phyloP scores from a whole-genome alignment of 371 early-diverging fungal genomes.

The Actinomucor elegans region DNA sequence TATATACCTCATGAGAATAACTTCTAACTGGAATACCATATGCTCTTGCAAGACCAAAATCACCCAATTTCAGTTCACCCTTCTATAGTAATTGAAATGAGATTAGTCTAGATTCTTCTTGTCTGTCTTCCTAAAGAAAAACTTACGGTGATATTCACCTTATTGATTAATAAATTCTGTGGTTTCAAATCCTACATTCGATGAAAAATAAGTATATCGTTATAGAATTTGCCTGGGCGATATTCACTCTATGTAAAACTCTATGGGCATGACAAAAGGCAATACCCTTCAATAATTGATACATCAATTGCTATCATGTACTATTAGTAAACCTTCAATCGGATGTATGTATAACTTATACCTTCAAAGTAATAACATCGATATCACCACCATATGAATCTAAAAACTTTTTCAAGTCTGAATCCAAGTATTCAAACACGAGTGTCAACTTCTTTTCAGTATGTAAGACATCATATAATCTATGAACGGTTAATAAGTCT shows the following conservation, averaged over 20 bases:
- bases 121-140: no score
- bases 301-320: conserved; percentile 66
- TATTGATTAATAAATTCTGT: conserved; percentile 77
- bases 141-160: conserved; percentile 33
- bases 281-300: conserved; percentile 83
- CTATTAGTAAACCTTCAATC: neutral
- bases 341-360: conserved; percentile 22
- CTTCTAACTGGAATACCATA: conserved; percentile 97
- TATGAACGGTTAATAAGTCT: no score
- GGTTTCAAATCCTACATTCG: conserved; percentile 81
- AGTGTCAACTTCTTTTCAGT: conserved; percentile 92
- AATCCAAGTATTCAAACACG: conserved; percentile 95
- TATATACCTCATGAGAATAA: conserved; percentile 98
- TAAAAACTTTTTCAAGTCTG: conserved; percentile 92
- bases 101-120: no score
- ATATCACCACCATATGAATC: conserved; percentile 83
- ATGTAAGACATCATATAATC: conserved; percentile 94
- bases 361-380: conserved; percentile 76
- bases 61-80: conserved; percentile 92
- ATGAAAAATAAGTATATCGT: neutral
- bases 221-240: neutral
- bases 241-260: conserved; percentile 74
- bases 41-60: conserved; percentile 95
- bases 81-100: no score
- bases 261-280: conserved; percentile 78